These are phyloP conservation scores for Wolfiporia cocos DNA, from an alignment of 1,284 basidiomycete species.

Conservation along the genomic window DNA sequence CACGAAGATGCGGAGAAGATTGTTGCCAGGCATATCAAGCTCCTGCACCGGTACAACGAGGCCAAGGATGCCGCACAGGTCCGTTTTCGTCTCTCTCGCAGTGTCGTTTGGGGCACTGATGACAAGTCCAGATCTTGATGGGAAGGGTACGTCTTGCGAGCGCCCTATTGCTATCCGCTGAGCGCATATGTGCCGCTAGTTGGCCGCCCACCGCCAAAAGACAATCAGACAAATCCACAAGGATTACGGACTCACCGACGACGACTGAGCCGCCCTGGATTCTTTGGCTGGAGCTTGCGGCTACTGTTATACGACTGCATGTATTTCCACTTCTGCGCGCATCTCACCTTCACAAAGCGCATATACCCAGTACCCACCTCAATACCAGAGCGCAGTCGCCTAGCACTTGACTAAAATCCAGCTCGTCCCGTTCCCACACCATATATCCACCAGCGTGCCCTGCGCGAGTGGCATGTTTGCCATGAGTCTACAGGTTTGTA, in stretches of 20 bases:
- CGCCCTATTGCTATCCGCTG: neutral
- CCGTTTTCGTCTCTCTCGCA: slow-evolving; percentile 2
- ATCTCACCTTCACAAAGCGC: neutral
- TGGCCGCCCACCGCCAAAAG: neutral
- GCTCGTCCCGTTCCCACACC: slow-evolving; percentile 74
- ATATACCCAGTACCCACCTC: neutral
- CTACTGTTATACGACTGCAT: neutral
- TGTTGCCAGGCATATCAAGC: slow-evolving; percentile 62
- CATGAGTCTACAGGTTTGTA: no score
- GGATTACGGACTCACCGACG: neutral
- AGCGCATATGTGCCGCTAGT: no score
- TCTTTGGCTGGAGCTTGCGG: neutral
- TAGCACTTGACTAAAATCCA: slow-evolving; percentile 43
- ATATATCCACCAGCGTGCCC: slow-evolving; percentile 29
- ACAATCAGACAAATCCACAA: neutral
- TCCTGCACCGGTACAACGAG: slow-evolving; percentile 74
- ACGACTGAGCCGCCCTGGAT: neutral
- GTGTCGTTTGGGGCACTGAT: neutral
- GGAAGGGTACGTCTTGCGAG: neutral
- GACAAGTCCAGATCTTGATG: neutral
- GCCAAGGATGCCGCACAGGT: slow-evolving; percentile 78
- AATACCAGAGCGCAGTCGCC: no score
- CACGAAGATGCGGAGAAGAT: slow-evolving; percentile 56
- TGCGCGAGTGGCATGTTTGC: no score
- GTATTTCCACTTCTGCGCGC: neutral